Base-by-base conservation (phyloP, 176 grass and related monocot species). In the Eremochloa ophiuroides region DNA sequence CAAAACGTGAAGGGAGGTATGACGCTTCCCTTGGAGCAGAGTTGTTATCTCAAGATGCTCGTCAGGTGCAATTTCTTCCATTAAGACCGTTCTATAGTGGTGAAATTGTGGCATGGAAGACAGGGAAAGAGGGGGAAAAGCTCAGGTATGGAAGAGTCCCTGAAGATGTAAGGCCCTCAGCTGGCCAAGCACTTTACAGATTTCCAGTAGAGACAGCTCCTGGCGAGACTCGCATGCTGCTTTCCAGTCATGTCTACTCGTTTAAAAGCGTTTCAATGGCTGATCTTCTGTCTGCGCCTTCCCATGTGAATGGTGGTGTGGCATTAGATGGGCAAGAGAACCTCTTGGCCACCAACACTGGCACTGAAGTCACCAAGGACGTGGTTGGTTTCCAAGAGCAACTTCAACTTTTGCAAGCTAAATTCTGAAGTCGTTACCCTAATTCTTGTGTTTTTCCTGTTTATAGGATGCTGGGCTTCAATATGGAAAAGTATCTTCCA, bases 91-190 rank as follows among this genome's bases (percentile, higher is more conserved):
- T 98, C 88, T 98, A 94, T 46, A 89, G 59, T 12, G 95, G 90
- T 60, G 95, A 98, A 93, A 91, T 94, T 61, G 84, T 95, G 33
- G 90, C 95, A 78, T 98, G 95, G 95, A 98, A 98, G 62, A 91
- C 89, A 69, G 90, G 88, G 63, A 98, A 69, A 93, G 92, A 93
- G 29, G 92, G 90, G 25, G 95, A 89, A 70, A 98, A 91, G 16
- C 86, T 98, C 66, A 91, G 86, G 84, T 98, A 98, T 84, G 95
- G 90, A 65, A 93, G 86, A 58, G 95, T 98, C 71, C 90, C 92
- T 83, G 92, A 95, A 88, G 92, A 98, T 88, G 92, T 91, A 62
- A 98, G 90, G 66, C 92, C 95, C 78, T 94, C 89, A 30, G 89
- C 89, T 42, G 90, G 92, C 62, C 95, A 98, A 83, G 90, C 90